phyloP scores from a whole-genome alignment of 106 monocot genomes.

The Dendrobium officinale region DNA sequence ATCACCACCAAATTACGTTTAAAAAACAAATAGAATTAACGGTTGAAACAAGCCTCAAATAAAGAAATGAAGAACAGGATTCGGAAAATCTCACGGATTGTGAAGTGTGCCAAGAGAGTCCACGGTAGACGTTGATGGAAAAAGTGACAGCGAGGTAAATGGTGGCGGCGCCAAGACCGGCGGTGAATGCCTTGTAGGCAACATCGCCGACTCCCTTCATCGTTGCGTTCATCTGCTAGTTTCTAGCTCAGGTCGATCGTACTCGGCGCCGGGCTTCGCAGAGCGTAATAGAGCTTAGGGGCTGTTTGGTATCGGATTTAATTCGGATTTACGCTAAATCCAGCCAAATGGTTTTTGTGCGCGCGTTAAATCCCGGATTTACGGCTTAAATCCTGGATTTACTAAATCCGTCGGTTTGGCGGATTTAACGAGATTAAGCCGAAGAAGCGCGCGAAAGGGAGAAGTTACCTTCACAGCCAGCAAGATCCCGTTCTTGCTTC shows the following conservation, averaged over 20 bases:
- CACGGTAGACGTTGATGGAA: slow-evolving; percentile 65
- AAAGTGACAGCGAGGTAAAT: slow-evolving; percentile 55
- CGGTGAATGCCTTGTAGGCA: slow-evolving; percentile 54
- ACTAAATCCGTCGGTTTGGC: no score
- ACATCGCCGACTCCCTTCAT: slow-evolving; percentile 34
- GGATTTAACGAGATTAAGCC: no score
- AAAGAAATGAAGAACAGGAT: background rate
- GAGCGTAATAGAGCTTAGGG: no score
- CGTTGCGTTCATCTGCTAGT: background rate
- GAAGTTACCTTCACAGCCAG: no score
- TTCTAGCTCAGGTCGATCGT: background rate
- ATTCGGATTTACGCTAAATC: no score
- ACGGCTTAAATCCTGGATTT: no score
- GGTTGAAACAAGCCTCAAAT: background rate
- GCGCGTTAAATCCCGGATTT: no score
- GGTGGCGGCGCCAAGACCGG: slow-evolving; percentile 47
- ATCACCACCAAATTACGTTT: background rate
- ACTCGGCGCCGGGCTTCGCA: no score
- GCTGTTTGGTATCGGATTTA: no score
- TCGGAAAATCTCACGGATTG: slow-evolving; percentile 35
- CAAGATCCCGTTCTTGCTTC: no score
- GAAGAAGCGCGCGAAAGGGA: no score
- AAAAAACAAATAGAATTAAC: background rate
- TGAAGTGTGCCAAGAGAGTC: slow-evolving; percentile 58
- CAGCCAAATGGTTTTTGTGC: no score